Base-by-base conservation (phyloP, 495 filamentous ascomycete species). In the Xylaria castorea region DNA sequence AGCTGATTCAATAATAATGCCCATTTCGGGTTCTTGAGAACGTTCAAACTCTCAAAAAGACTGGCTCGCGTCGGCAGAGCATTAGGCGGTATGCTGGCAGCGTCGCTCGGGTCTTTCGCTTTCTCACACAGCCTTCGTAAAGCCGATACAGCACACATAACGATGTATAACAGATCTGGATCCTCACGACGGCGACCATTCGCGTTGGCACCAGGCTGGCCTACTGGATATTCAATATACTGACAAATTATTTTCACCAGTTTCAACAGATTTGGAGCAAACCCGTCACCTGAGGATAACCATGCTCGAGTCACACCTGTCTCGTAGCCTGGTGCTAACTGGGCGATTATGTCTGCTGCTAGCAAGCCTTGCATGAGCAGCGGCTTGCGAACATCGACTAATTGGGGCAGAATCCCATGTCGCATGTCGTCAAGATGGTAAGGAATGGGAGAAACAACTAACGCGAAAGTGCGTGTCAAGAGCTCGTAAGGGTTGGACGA, bases 331-430 rank as follows among this genome's bases (percentile, higher is more conserved):
- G 93, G 93, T 2, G 88, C 89, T 20, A 97, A 86, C 7, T 89
- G 88, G 5, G 93, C 88, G 11, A 98, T 83, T 67, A 98, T 96
- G 75, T 99, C 95, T 5, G 94, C 95, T 2, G 95, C 93, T 7
- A 99, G 84, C 73, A 99, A 89, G 7, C 94, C 94, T 83, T 99
- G 96, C 87, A 94, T 93, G 62, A 99, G 83, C 71, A 92, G 89
- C 0, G 96, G 91, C 81, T 94, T 95, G 44, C 96, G 92, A 14
- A 87, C 90, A 80, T 97, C 93, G 22, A 93, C 89, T 12, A 93
- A 87, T 2, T 89, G 85, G 3, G 90, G 84, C 3, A 89, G 78
- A 57, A 86, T 80, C 0, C 84, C 75, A 5, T 77, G 79, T 14
- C 84, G 86, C 48, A 80, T 83, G 38, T 83, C 79, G 18, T 77